Evolutionary conservation across 73 alveolate species (phyloP).

Genomic region (Stentor coeruleus): DNA sequence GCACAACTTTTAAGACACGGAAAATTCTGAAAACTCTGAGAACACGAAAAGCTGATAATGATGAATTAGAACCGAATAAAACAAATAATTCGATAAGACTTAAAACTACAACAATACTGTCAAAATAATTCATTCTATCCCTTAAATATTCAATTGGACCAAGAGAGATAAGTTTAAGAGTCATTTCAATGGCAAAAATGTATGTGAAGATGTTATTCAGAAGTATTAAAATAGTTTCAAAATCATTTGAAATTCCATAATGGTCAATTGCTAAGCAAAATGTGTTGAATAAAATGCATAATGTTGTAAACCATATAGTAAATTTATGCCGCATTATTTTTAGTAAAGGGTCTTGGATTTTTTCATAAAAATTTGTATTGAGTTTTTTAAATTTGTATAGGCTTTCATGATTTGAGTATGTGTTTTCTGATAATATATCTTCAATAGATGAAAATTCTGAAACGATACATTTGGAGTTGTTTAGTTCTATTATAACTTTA

Average conservation of each 20-base stretch:
- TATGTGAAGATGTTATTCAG: neutral
- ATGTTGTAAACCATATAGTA: neutral
- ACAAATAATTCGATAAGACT: constrained; percentile 79
- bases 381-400: too few species aligned
- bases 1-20: constrained; percentile 87
- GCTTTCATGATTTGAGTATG: too few species aligned
- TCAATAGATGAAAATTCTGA: too few species aligned
- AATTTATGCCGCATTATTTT: neutral
- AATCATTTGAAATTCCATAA: constrained; percentile 10
- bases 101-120: constrained; percentile 73
- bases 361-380: too few species aligned
- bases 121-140: constrained; percentile 72
- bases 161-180: constrained; percentile 58
- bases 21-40: constrained; percentile 87
- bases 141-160: constrained; percentile 57
- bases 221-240: neutral
- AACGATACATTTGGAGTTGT: too few species aligned
- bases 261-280: constrained; percentile 62
- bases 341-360: neutral
- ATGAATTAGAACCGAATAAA: constrained; percentile 40
- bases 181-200: constrained; percentile 56
- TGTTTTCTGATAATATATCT: too few species aligned
- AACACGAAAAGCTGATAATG: constrained; percentile 62
- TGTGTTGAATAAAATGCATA: constrained; percentile 52
- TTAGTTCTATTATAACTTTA: too few species aligned